phyloP scores from a whole-genome alignment of 2,329 filamentous ascomycete genomes.

The Xylaria sp. region DNA sequence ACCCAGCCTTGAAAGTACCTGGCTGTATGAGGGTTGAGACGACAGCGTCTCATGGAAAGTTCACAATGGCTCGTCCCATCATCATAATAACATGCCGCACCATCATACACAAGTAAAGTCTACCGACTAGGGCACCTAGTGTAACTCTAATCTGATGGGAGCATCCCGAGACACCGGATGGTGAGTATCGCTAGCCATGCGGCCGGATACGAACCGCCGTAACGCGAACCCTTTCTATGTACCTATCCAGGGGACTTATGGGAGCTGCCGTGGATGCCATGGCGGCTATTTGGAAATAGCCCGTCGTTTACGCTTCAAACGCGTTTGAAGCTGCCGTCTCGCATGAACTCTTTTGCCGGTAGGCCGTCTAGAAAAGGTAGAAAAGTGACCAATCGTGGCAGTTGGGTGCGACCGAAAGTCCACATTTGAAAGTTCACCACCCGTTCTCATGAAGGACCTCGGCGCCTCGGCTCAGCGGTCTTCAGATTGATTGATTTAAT shows the following conservation, averaged over 20 bases:
- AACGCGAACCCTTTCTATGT: background rate
- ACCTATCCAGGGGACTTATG: slow-evolving; percentile 1
- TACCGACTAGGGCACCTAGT: slow-evolving; percentile 2
- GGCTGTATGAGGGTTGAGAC: background rate
- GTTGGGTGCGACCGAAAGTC: background rate
- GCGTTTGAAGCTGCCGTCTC: slow-evolving; percentile 7
- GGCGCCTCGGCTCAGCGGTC: background rate
- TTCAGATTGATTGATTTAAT: background rate
- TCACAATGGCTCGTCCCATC: background rate
- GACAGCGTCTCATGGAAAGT: background rate
- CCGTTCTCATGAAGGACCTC: background rate
- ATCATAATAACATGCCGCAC: background rate
- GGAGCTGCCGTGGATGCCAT: slow-evolving; percentile 1
- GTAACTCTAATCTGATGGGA: slow-evolving; percentile 14
- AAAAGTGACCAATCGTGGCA: background rate
- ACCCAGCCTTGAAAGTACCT: too few relatives aligned
- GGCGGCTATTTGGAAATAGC: slow-evolving; percentile 11
- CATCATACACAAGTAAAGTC: background rate
- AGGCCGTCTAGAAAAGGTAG: background rate
- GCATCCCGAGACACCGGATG: slow-evolving; percentile 6
- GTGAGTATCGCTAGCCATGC: slow-evolving; percentile 4
- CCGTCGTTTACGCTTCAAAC: background rate
- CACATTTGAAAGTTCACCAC: background rate
- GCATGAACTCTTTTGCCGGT: slow-evolving; percentile 1
- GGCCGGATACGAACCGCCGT: slow-evolving; percentile 6